A percentile compares a stretch with the other conserved stretches of the same genome.
Evolutionary conservation across 2,329 filamentous ascomycete genomes (phyloP).

Genomic region (Fusarium azukiicola): DNA sequence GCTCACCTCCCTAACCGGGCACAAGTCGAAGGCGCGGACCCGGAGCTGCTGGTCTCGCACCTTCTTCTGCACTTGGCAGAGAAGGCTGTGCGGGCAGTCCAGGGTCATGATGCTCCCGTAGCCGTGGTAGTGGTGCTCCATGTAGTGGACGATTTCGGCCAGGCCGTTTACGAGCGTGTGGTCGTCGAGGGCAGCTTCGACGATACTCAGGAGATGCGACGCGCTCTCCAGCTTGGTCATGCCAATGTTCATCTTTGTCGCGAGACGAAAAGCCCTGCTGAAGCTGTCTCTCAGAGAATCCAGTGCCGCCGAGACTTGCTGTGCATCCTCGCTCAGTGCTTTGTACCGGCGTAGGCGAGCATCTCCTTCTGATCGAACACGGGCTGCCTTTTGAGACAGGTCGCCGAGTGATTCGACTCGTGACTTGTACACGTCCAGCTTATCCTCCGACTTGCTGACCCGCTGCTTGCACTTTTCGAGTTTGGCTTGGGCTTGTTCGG

Average conservation of each 20-base stretch:
- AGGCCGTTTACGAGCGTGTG: neutral
- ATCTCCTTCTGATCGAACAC: neutral
- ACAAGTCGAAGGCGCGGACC: neutral
- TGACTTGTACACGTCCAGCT: neutral
- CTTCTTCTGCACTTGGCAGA: neutral
- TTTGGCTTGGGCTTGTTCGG: neutral
- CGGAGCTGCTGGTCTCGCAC: neutral
- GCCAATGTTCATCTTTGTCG: neutral
- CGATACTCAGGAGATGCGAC: neutral
- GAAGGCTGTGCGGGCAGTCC: neutral
- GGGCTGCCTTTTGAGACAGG: neutral
- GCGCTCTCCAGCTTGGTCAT: neutral
- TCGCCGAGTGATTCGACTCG: neutral
- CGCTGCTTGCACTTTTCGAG: neutral
- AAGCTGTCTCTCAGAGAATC: neutral
- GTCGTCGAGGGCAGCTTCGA: neutral
- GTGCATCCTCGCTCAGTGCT: neutral
- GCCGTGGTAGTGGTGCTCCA: neutral
- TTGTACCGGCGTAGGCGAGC: neutral
- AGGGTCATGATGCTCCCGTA: neutral
- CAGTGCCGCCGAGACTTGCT: neutral
- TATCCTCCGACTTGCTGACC: neutral
- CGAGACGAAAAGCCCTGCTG: neutral
- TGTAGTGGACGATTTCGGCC: neutral
- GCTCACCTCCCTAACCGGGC: neutral